Evolutionary conservation across 192 early-diverging fungal genomes (phyloP).

Genomic region (Backusella australiensis): DNA sequence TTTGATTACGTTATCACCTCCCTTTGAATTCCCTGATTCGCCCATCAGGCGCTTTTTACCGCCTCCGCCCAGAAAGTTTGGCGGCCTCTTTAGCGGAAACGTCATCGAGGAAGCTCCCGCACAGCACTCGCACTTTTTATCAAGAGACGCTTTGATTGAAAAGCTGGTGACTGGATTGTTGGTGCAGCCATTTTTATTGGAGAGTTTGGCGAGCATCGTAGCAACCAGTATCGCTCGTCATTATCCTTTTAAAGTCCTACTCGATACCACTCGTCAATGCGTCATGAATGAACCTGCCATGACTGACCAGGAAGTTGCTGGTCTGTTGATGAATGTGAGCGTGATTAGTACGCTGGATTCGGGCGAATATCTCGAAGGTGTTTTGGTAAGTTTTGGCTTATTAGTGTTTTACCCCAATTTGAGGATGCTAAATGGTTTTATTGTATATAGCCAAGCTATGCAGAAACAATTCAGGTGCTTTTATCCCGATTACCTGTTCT

Average conservation of each 20-base stretch:
- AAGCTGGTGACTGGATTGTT: neutral
- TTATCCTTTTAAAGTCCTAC: neutral
- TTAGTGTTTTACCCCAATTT: neutral
- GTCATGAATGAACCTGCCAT: neutral
- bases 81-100: neutral
- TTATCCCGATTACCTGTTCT: neutral
- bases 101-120: neutral
- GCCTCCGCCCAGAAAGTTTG: neutral
- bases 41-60: neutral
- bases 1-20: neutral
- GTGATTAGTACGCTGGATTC: slow-evolving; percentile 22
- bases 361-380: slow-evolving; percentile 21
- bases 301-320: slow-evolving; percentile 14
- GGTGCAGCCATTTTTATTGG: neutral
- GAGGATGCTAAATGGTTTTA: neutral
- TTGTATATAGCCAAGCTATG: neutral
- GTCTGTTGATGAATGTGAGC: slow-evolving; percentile 46
- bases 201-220: neutral
- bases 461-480: neutral
- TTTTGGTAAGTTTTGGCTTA: slow-evolving; percentile 13
- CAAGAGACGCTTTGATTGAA: neutral
- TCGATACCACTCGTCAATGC: neutral
- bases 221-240: neutral
- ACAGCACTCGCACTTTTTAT: neutral
- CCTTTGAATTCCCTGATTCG: neutral